Conservation (phyloP, 129 eudicot species). For the Chrysanthemum makinoi region DNA sequence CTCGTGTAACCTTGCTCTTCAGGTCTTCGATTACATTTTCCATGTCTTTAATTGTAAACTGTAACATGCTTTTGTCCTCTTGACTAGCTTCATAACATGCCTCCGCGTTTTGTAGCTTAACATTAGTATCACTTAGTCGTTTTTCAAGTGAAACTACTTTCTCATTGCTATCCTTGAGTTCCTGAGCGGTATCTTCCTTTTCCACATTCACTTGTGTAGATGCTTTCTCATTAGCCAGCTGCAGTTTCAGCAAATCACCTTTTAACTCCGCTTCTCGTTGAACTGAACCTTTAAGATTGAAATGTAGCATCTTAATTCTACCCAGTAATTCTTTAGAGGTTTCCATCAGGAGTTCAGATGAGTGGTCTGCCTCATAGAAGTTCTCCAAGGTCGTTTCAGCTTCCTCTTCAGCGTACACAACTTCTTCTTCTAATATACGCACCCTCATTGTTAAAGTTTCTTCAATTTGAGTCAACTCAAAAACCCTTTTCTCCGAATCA, state of each 20-base stretch:
- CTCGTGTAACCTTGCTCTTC: slow-evolving; percentile 51
- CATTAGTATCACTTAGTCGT: slow-evolving; percentile 51
- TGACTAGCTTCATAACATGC: slow-evolving; percentile 73
- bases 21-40: slow-evolving; percentile 59
- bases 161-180: slow-evolving; percentile 39
- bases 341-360: slow-evolving; percentile 60
- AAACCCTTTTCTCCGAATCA: slow-evolving; percentile 61
- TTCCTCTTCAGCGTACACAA: slow-evolving; percentile 52
- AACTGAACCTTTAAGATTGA: slow-evolving; percentile 48
- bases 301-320: slow-evolving; percentile 46
- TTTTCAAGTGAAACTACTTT: slow-evolving; percentile 56
- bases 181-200: slow-evolving; percentile 24
- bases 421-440: slow-evolving; percentile 42
- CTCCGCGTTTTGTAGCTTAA: slow-evolving; percentile 52
- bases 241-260: slow-evolving; percentile 25
- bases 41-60: slow-evolving; percentile 65
- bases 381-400: slow-evolving; percentile 47
- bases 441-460: slow-evolving; percentile 56
- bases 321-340: slow-evolving; percentile 52
- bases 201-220: slow-evolving; percentile 30
- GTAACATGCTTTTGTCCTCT: slow-evolving; percentile 67
- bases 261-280: slow-evolving; percentile 51
- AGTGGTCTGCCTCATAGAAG: slow-evolving; percentile 61
- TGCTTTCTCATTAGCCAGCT: slow-evolving; percentile 25
- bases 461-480: slow-evolving; percentile 52